A percentile compares a stretch with the other conserved stretches of the same genome.
Conservation (phyloP, 2,329 filamentous ascomycete species). For the Leptosphaerulina australis region DNA sequence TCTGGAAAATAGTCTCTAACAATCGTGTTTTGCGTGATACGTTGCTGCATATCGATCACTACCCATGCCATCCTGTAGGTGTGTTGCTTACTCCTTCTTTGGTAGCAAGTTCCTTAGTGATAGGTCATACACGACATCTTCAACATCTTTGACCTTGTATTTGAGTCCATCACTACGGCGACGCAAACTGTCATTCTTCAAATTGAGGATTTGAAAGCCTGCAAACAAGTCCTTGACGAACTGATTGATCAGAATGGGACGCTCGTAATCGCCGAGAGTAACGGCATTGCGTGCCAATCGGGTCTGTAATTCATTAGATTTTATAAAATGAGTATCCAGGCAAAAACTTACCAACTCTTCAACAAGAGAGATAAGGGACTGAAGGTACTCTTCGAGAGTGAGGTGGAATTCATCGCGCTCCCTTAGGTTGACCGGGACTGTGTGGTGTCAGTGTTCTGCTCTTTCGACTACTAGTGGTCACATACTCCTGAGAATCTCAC, state of each 20-base stretch:
- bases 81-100: slow-evolving; percentile 30
- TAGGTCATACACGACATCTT: slow-evolving; percentile 97
- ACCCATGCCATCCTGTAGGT: background rate
- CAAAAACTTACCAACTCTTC: slow-evolving; percentile 73
- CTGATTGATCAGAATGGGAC: slow-evolving; percentile 84
- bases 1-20: background rate
- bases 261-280: slow-evolving; percentile 83
- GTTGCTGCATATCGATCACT: background rate
- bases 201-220: slow-evolving; percentile 94
- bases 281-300: slow-evolving; percentile 94
- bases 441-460: slow-evolving; percentile 11
- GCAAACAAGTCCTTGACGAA: slow-evolving; percentile 96
- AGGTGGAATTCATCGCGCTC: slow-evolving; percentile 90
- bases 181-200: slow-evolving; percentile 92
- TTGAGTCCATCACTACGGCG: slow-evolving; percentile 92
- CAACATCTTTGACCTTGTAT: slow-evolving; percentile 96
- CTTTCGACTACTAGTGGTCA: background rate
- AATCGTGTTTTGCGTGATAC: background rate
- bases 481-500: slow-evolving; percentile 74
- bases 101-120: slow-evolving; percentile 79
- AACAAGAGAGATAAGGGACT: slow-evolving; percentile 82
- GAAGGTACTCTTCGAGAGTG: slow-evolving; percentile 95
- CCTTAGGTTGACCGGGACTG: slow-evolving; percentile 90
- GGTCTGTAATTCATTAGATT: slow-evolving; percentile 57
- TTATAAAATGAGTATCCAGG: too few species aligned